Evolutionary conservation across 306 rosid genomes (phyloP), one percentile per base, ranked within the genome.

Genomic region (Cucumis cinereus): DNA sequence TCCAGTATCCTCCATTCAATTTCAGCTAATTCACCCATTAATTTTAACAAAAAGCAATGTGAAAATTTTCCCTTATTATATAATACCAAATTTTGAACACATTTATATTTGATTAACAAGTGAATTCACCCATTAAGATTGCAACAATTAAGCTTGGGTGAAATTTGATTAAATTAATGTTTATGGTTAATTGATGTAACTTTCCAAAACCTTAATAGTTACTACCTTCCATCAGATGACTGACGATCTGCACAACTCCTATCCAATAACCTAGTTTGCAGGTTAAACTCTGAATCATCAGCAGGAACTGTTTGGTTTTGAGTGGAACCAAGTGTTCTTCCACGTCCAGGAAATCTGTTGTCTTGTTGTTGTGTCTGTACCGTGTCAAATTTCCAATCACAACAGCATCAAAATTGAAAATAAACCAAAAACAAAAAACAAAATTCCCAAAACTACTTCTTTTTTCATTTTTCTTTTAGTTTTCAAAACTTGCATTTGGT

Each of bases 251-350:
- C 84, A 82, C 83, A 79, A 64, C 80, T 80, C 80, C 81, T 75
- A 63, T 89, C 97, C 87, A 94, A 77, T 56, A 94, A 94, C 79
- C 99, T 85, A 80, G 85, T 90, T 83, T 92, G 99, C 73, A 94
- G 88, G 80, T 89, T 89, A 84, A 92, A 89, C 75, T 92, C 97
- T 13, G 89, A 80, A 83, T 82, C 58, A 73, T 52, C 80, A 80
- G 73, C 86, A 73, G 92, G 80, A 82, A 77, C 80, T 47, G 23
- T 79, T 80, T 86, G 97, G 82, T 81, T 86, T 79, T 76, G 91
- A 81, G 20, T 75, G 72, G 89, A 55, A 76, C 89, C 83, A 41
- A 92, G 95, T n/a, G 93, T 67, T 87, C 97, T 94, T 84, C 87
- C 97, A 75, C 66, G 79, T 78, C 99, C 99, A 35, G 96, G 97